Evolutionary conservation across 2,329 filamentous ascomycete species (phyloP), one percentile per base, ranked within the genome.

Genomic region (Diplodia sapinea): DNA sequence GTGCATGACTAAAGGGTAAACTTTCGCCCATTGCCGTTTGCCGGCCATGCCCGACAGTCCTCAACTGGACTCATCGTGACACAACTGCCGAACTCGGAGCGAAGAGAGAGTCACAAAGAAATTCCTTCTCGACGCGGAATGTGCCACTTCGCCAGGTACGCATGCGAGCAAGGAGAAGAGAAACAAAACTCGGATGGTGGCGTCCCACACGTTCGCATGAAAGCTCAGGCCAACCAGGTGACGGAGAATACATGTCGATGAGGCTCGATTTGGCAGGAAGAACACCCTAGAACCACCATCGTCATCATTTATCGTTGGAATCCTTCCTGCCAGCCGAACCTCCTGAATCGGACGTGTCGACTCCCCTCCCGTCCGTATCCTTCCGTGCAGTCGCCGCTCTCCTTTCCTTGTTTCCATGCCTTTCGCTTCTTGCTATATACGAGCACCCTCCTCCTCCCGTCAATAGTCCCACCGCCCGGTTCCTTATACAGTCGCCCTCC

Each of bases 291-390:
- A 29, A 56, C 17, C 6, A 11, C 9, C 38, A 29, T 43, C 36
- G 6, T 9, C 15, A 15, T 36, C 55, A 26, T 47, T 36, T 23
- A 59, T 29, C 55, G 15, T 23, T 29, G 20, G 23, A 15, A 43
- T 59, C 40, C 36, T 43, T 17, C 55, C 55, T 15, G 55, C 55
- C 55, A 59, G 8, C 36, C 55, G 55, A 57, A 26, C 33, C 7
- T 12, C 38, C 31, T 36, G 9, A 43, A 26, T 38, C 20, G 36
- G 55, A 15, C 15, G 36, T 36, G 40, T 47, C 55, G 55, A 59
- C 36, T 29, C 20, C 29, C 55, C 36, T 9, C 29, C 55, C 38
- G 6, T 31, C 47, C 33, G 55, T 59, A 43, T 59, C 36, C 36
- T 17, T 8, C 36, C n/a, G 54, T 17, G 31, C 31, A 8, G 6